Percentiles rank a stretch among this genome's conserved stretches.
phyloP scores from a whole-genome alignment of 163 green algal species.

The Coccomyxa subellipsoidea region DNA sequence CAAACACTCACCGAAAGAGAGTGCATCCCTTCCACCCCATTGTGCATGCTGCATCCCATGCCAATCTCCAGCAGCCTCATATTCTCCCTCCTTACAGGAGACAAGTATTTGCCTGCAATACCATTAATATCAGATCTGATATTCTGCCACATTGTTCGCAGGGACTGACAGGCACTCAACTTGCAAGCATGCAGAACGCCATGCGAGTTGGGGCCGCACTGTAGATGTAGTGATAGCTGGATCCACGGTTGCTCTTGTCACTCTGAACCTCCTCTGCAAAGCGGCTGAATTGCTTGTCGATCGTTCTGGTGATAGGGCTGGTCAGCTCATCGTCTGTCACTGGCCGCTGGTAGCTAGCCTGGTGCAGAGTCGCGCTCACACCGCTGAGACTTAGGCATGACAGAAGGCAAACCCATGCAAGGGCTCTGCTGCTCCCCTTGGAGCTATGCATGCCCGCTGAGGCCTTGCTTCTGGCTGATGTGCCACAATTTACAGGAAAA shows the following conservation, averaged over 20 bases:
- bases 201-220: background rate
- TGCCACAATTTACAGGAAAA: too few species aligned
- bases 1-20: background rate
- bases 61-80: slow-evolving; percentile 12
- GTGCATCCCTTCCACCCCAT: background rate
- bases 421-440: background rate
- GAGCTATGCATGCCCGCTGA: too few species aligned
- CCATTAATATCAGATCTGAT: background rate
- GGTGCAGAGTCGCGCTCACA: background rate
- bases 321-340: background rate
- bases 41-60: background rate
- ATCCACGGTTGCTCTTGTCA: background rate
- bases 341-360: background rate
- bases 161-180: background rate
- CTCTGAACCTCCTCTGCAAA: slow-evolving; percentile 3
- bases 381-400: background rate
- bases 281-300: background rate
- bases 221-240: background rate
- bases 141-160: too few species aligned
- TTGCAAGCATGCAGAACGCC: background rate
- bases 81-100: background rate
- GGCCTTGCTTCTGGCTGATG: too few species aligned
- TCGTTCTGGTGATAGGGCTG: background rate
- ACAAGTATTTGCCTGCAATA: background rate
- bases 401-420: background rate